Evolutionary conservation across 73 alveolate species (phyloP).

Genomic region (Paramecium caudatum): DNA sequence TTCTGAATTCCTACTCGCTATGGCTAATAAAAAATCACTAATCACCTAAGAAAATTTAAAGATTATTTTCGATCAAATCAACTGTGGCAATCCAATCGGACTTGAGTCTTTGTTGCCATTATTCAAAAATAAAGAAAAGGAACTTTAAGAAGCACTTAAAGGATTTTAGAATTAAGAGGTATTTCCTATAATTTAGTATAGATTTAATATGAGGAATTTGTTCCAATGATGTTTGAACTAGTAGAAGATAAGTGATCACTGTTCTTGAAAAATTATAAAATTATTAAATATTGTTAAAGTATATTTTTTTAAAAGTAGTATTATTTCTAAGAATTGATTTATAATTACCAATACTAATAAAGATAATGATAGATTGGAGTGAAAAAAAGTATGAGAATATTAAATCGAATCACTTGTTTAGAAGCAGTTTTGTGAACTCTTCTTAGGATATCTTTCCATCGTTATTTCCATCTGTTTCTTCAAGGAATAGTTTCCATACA

Average conservation of each 20-base stretch:
- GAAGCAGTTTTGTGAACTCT: slow-evolving; percentile 58
- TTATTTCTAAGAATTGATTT: too few species aligned
- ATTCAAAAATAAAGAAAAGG: background rate
- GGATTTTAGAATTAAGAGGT: background rate
- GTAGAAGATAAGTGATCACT: slow-evolving; percentile 28
- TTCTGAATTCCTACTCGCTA: slow-evolving; percentile 10
- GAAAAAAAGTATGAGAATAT: background rate
- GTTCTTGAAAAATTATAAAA: too few species aligned
- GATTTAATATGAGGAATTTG: slow-evolving; percentile 19
- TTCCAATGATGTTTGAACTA: slow-evolving; percentile 1
- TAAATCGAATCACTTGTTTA: background rate
- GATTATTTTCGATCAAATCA: slow-evolving; percentile 6
- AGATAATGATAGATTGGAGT: too few species aligned
- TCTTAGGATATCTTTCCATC: slow-evolving; percentile 75
- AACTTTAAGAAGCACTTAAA: background rate
- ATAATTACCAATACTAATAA: too few species aligned
- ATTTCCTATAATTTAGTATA: background rate
- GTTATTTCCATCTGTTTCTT: slow-evolving; percentile 70
- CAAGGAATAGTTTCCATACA: slow-evolving; percentile 66
- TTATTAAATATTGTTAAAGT: too few species aligned
- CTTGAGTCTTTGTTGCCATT: background rate
- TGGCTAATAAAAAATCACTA: background rate
- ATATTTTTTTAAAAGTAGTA: too few species aligned
- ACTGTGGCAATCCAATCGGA: slow-evolving; percentile 4
- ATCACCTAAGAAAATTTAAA: background rate